These are phyloP conservation scores for Durotheca rogersii DNA, from an alignment of 495 filamentous ascomycete species.

Conservation along the genomic window DNA sequence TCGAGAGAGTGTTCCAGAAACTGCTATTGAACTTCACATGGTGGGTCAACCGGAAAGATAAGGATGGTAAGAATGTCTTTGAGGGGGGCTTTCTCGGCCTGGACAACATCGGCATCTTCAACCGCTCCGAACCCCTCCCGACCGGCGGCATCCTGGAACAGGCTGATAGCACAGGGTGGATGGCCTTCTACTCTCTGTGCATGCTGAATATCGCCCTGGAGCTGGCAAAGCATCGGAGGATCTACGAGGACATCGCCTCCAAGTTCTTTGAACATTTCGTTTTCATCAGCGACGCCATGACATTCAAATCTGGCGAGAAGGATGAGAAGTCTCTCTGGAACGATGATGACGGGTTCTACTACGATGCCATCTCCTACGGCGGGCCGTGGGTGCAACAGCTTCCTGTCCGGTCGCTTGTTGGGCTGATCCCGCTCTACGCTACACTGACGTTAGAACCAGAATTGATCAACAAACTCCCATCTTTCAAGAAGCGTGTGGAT, in stretches of 20 bases:
- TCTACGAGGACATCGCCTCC: conserved; percentile 95
- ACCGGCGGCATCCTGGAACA: conserved; percentile 93
- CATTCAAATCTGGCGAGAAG: conserved; percentile 74
- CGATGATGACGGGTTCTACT: conserved; percentile 94
- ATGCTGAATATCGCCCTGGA: conserved; percentile 97
- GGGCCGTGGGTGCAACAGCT: conserved; percentile 90
- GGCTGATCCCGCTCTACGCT: conserved; percentile 88
- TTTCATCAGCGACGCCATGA: conserved; percentile 97
- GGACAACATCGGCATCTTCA: conserved; percentile 96
- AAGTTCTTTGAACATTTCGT: conserved; percentile 99
- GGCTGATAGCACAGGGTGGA: conserved; percentile 97
- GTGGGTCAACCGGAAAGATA: conserved; percentile 97
- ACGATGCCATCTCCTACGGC: conserved; percentile 95
- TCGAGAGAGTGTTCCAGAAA: conserved; percentile 96
- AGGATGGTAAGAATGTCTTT: conserved; percentile 91
- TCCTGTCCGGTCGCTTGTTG: conserved; percentile 86
- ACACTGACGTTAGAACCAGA: conserved; percentile 91
- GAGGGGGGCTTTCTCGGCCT: conserved; percentile 96
- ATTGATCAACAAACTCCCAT: conserved; percentile 84
- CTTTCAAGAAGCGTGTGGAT: conserved; percentile 87
- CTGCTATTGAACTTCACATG: conserved; percentile 95
- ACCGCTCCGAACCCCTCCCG: conserved; percentile 93
- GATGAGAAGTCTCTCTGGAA: conserved; percentile 87
- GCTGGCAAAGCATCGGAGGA: conserved; percentile 91
- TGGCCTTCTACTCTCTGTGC: conserved; percentile 92